Conservation (phyloP, 441 rosid species). For the Brassica balearica region DNA sequence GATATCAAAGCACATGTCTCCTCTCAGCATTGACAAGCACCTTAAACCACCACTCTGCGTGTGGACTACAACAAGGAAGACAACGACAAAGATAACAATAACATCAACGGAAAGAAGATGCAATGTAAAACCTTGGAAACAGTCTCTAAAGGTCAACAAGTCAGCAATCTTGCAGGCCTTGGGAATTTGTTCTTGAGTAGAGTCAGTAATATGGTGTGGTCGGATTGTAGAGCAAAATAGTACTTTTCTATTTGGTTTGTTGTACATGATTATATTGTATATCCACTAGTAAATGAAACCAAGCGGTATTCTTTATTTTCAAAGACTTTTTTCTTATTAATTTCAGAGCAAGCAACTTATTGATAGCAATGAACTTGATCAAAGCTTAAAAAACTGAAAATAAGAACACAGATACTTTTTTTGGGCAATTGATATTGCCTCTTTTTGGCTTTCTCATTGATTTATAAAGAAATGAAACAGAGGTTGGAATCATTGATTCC, state of each 20-base stretch:
- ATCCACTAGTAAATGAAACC: not conserved
- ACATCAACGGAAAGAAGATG: not conserved
- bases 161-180: not conserved
- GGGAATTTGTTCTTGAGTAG: not conserved
- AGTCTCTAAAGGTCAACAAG: not conserved
- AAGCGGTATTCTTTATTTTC: not conserved
- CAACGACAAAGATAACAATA: not conserved
- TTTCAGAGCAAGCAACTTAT: not conserved
- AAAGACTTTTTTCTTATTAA: not conserved
- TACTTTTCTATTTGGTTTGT: too few species aligned
- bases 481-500: too few species aligned
- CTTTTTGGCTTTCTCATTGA: too few species aligned
- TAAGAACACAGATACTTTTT: too few species aligned
- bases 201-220: not conserved
- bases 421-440: too few species aligned
- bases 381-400: too few species aligned
- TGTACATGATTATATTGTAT: too few species aligned
- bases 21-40: conserved; percentile 63
- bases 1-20: conserved; percentile 64
- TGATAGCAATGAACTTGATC: too few species aligned
- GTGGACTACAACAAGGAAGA: not conserved
- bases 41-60: conserved; percentile 47
- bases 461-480: too few species aligned
- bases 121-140: not conserved
- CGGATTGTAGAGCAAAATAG: not conserved